Conservation (phyloP, 169 alveolate genomes). For the Plasmodium gallinaceum region DNA sequence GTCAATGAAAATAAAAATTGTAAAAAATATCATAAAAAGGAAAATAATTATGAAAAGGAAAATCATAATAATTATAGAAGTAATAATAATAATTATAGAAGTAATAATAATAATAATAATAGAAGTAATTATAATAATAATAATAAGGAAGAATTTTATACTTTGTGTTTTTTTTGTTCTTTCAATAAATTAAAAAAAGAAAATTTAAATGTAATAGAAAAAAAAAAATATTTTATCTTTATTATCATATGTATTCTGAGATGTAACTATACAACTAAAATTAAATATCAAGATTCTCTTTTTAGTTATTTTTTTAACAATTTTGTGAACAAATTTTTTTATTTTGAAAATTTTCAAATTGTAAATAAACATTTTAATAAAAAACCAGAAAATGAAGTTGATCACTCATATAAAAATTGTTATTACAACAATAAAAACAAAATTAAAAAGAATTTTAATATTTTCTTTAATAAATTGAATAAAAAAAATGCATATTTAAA, state of each 20-base stretch:
- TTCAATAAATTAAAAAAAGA: conserved; percentile 10
- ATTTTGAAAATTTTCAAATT: background rate
- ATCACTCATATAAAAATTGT: background rate
- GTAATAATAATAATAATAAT: background rate
- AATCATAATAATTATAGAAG: no score
- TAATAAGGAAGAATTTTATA: background rate
- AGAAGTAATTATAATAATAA: background rate
- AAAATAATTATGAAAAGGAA: no score
- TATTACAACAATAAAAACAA: background rate
- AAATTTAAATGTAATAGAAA: background rate
- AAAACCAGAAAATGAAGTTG: background rate
- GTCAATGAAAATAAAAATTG: background rate
- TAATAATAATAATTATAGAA: background rate
- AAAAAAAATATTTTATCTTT: conserved; percentile 12
- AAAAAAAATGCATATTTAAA: background rate
- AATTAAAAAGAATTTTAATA: background rate
- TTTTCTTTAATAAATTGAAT: background rate
- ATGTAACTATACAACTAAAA: background rate
- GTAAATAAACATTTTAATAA: background rate
- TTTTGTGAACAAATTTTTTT: background rate
- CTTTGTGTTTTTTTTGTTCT: conserved; percentile 23
- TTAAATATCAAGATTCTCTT: conserved; percentile 1
- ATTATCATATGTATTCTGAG: conserved; percentile 8
- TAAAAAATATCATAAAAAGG: no score
- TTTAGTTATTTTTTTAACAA: conserved; percentile 9